Base-by-base conservation (phyloP, 495 filamentous ascomycete species). In the Penicillium pulvis region DNA sequence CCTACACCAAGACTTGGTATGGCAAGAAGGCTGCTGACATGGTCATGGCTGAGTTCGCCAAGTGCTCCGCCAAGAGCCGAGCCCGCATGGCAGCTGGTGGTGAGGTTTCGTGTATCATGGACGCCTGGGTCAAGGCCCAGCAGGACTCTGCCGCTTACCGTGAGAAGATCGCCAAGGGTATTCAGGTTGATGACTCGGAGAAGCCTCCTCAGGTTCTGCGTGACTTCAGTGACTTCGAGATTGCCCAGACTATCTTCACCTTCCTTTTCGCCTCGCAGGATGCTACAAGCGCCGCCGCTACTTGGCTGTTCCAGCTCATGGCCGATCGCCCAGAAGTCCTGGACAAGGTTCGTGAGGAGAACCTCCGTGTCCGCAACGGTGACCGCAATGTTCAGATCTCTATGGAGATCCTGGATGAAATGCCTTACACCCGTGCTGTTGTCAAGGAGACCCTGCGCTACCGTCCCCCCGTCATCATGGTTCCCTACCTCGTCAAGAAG, bases 201-300 rank as follows among this genome's bases (percentile, higher is more conserved):
- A 96, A 96, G 84, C 93, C 93, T 31, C 73, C 84, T 10, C 87
- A 86, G 70, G 72, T 96, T 20, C 83, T 98, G 47, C 88, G 93
- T 65, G 83, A 89, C 35, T 98, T 98, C 75, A 86, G 85, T 73
- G 89, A 98, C 66, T 91, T 86, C 59, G 94, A 98, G 73, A 96
- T 98, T 69, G 81, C 92, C 54, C 91, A 94, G 81, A 98, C 95
- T 10, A 65, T 98, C 60, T 96, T 98, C 79, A 97, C 94, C 55
- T 97, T 98, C 83, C 82, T 98, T 52, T 98, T 98, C 76, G 94
- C 95, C 49, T 96, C 92, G 33, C 94, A 98, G 76, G 94, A 98
- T 72, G 94, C 94, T 53, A 96, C 94, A 55, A 93, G 89, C 73
- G 92, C 90, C 57, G 95, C 95, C 55, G 84, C 83, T 59, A 97